Evolutionary conservation across 148 eudicot species (phyloP), one percentile per base, ranked within the genome.

Genomic region (Dysphania ambrosioides): DNA sequence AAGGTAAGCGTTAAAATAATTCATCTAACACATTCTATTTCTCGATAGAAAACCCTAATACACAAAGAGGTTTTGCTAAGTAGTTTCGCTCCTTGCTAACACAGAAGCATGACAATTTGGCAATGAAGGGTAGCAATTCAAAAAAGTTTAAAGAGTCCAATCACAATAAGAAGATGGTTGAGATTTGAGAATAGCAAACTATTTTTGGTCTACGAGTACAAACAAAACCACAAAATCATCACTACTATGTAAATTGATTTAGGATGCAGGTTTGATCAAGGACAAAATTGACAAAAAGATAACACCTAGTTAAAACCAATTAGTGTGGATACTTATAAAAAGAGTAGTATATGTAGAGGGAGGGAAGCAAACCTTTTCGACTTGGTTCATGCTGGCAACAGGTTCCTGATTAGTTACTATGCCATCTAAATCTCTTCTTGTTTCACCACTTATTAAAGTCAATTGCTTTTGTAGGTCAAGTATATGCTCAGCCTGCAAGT

Each of bases 391-490:
- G 82, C 83, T 92, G 53, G 88, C 65, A 55, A 87, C 81, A 36
- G 94, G 72, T 72, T 88, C 97, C 15, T 83, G 85, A 72, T 83
- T 88, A 44, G 77, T 75, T 62, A 89, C 55, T 77, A 77, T 76
- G 61, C 90, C 89, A 77, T 88, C 87, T 57, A 85, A 78, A 59
- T 81, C 82, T 78, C 77, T 87, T 75, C 74, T 85, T 2, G 86
- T 82, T 75, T 90, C 97, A 77, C 83, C 81, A 58, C 91, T 85
- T 68, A 88, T 71, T 79, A 95, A 75, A 51, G 88, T 88, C 49
- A 95, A 88, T 83, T 95, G 98, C 86, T 87, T 95, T 83, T 95
- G 98, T 78, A 95, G 79, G 75, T 95, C 98, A 82, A 95, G 78
- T 81, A 95, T 95, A 75, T 80, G 82, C 79, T 86, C 98, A 31